Conservation (phyloP, 2,329 filamentous ascomycete genomes). For the Septoria petroselini region DNA sequence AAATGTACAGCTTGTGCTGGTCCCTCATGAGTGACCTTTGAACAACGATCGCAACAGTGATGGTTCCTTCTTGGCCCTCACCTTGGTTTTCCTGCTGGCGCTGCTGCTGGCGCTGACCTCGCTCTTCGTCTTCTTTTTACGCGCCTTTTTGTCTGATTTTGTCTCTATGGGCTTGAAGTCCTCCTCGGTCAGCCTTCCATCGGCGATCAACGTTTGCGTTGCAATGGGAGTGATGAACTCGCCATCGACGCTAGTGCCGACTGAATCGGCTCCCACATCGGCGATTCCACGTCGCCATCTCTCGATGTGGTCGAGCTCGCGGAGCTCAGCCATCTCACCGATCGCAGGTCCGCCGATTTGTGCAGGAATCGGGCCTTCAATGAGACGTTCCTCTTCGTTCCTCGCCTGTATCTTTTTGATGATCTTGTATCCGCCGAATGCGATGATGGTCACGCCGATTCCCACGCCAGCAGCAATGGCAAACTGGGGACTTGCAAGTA, state of each 20-base stretch:
- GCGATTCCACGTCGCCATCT: conserved; percentile 63
- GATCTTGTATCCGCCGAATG: conserved; percentile 96
- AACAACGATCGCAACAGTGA: conserved; percentile 46
- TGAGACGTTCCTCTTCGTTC: conserved; percentile 32
- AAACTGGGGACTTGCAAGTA: conserved; percentile 88
- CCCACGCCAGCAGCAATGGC: conserved; percentile 86
- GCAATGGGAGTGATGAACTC: conserved; percentile 63
- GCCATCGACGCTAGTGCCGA: conserved; percentile 61
- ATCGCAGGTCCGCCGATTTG: conserved; percentile 17
- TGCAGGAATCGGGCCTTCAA: conserved; percentile 20
- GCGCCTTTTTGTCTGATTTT: conserved; percentile 39
- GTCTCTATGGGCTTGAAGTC: conserved; percentile 42
- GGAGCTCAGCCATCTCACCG: conserved; percentile 54
- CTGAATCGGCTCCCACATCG: conserved; percentile 53
- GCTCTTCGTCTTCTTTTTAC: conserved; percentile 31
- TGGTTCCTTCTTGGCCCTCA: conserved; percentile 42
- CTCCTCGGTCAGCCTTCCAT: conserved; percentile 46
- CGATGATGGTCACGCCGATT: conserved; percentile 89
- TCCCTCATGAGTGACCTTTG: conserved; percentile 21
- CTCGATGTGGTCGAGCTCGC: conserved; percentile 58
- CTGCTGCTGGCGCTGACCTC: conserved; percentile 22
- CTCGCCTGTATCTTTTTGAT: conserved; percentile 72
- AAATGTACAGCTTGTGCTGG: neutral
- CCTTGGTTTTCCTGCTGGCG: conserved; percentile 25
- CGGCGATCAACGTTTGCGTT: conserved; percentile 44